phyloP scores from a whole-genome alignment of 1,284 basidiomycete genomes.

The Xerocomus amazonicus region DNA sequence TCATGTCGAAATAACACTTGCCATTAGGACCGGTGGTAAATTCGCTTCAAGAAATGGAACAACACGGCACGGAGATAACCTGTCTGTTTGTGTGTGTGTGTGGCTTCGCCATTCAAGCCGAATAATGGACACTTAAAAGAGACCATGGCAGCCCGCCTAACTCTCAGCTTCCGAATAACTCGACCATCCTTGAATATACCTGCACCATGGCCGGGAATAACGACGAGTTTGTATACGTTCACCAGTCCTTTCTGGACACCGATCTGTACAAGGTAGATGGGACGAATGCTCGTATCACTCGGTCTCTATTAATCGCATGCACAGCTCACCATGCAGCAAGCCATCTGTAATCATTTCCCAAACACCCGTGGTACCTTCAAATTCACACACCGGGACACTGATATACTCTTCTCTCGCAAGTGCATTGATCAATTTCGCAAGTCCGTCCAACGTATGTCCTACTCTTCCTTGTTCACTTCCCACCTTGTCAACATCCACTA shows the following conservation, averaged over 20 bases:
- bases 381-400: conserved; percentile 82
- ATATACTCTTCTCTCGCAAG: conserved; percentile 68
- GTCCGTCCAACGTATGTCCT: conserved; percentile 57
- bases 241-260: conserved; percentile 80
- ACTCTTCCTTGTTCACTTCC: not conserved
- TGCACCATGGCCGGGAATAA: conserved; percentile 13
- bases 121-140: not conserved
- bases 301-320: not conserved
- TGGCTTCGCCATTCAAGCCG: not conserved
- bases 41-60: no score
- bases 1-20: not conserved
- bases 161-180: not conserved
- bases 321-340: conserved; percentile 97
- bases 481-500: conserved; percentile 29
- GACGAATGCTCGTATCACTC: not conserved
- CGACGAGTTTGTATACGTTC: conserved; percentile 15
- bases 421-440: conserved; percentile 67
- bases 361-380: conserved; percentile 65
- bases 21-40: not conserved
- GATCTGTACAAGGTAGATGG: conserved; percentile 87
- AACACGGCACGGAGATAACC: not conserved
- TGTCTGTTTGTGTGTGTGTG: not conserved
- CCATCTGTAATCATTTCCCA: conserved; percentile 81
- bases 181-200: no score
- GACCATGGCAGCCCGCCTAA: not conserved